phyloP scores from a whole-genome alignment of 2,329 filamentous ascomycete species.

The Botryotinia narcissicola region DNA sequence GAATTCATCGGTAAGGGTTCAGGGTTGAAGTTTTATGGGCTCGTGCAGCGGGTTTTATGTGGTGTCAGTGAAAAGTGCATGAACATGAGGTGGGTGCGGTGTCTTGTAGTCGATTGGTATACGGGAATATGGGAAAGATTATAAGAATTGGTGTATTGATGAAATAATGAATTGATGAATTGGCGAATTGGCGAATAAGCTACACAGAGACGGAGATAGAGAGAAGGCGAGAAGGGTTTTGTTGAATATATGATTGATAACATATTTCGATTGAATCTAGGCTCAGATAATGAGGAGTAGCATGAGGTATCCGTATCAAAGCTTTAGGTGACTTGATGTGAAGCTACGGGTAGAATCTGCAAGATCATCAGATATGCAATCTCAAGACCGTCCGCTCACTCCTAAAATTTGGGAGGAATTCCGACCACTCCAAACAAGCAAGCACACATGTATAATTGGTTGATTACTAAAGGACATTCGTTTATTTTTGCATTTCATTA shows the following conservation, averaged over 20 bases:
- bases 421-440: not conserved
- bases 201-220: not conserved
- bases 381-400: not conserved
- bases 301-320: not conserved
- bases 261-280: not conserved
- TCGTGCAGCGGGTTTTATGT: not conserved
- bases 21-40: not conserved
- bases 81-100: constrained; percentile 11
- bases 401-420: not conserved
- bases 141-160: not conserved
- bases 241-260: not conserved
- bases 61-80: not conserved
- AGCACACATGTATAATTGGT: not conserved
- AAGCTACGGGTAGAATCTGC: not conserved
- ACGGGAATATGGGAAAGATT: not conserved
- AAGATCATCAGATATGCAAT: not conserved
- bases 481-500: not conserved
- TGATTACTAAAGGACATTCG: not conserved
- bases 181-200: not conserved
- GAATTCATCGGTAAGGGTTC: not conserved
- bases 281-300: not conserved
- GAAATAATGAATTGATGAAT: not conserved
- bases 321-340: not conserved
- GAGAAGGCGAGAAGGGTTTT: not conserved
- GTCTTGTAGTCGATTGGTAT: not conserved